Evolutionary conservation across 768 basidiomycete species (phyloP), one percentile per base, ranked within the genome.

Genomic region (Auricularia auricula-judae): DNA sequence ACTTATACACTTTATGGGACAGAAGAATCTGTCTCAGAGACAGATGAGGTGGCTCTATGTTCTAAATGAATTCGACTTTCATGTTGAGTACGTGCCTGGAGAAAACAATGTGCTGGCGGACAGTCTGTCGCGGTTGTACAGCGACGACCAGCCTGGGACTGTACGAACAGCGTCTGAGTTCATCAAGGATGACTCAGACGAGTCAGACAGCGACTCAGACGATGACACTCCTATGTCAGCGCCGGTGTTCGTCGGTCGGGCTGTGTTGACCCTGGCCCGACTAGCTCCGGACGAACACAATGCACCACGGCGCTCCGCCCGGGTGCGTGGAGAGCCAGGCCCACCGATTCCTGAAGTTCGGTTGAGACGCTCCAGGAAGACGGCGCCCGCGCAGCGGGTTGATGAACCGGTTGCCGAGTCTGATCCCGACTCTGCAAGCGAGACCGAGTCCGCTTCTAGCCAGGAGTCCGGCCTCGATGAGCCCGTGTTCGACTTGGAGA

Each of bases 1-100:
- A 0, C 65, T 80, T 0, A 67, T 70, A 0, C 68, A 75, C 42
- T 53, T 81, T 0, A 61, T 76, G 33, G 68, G 64, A 0, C 78
- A 80, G 63, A 68, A 67, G 14, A 67, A 77, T 4, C 43, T 79
- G 11, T 76, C 75, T 0, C 70, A 70, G 0, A 65, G 75, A 0
- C 79, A 79, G 42, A 74, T 71, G 0, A 67, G 74, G 0, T 80
- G 79, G 80, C 29, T 76, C 3, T 75, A 78, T 18, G 72, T 72
- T 3, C 34, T 76, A 0, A 65, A 65, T 12, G 67, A 75, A 21
- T 77, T 73, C 29, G 68, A 75, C 36, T 76, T 75, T 16, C 51
- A 63, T 3, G 67, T 76, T 2, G 36, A 66, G 3, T 76, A 77
- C 21, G 59, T 77, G 0, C 72, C 70, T 0, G 78, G 79, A 0